Base-by-base conservation (phyloP, 441 rosid genomes). In the Jatropha podagrica region DNA sequence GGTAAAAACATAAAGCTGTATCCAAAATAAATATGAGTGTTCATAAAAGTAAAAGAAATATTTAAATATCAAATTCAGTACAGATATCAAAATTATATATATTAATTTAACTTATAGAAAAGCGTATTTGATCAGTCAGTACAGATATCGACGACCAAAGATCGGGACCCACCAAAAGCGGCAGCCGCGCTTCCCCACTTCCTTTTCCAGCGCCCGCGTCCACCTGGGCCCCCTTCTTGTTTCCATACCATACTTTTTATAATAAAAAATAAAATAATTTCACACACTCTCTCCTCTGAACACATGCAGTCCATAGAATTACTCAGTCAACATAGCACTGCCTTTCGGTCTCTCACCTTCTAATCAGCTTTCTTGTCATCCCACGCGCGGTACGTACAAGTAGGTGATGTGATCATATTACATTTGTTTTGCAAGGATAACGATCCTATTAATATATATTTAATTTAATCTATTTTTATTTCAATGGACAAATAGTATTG, bases 101-200 rank as follows among this genome's bases (percentile, higher is more conserved):
- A 23, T 23, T 23, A 23, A 0, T 23, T 23, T 23, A 23, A 23
- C 23, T 23, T 23, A 23, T 23, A 0, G 23, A 23, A 23, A 23
- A 23, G 23, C 23, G 23, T 23, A 23, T 23, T 23, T 23, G 23
- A 23, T 23, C 0, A 0, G 23, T 23, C 23, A 23, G 23, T 23
- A 23, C 23, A 23, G 80, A 79, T 79, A 69, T 78, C 65, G 81
- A 62, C 70, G 84, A 80, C 79, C 68, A 37, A 77, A 73, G 77
- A 42, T 59, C 18, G 46, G 85, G 83, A 17, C 83, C 87, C 88
- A 75, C 83, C 40, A 64, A 81, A 79, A 83, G 85, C 85, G 80
- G 90, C 87, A 73, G 87, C 88, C 86, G 81, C 77, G 80, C 81
- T 66, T 80, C 82, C 81, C 77, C 80, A 79, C 78, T 74, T 69